Evolutionary conservation across 1,139 yeast genomes (phyloP), one percentile per base, ranked within the genome.

Genomic region (Waltiozyma sp.): DNA sequence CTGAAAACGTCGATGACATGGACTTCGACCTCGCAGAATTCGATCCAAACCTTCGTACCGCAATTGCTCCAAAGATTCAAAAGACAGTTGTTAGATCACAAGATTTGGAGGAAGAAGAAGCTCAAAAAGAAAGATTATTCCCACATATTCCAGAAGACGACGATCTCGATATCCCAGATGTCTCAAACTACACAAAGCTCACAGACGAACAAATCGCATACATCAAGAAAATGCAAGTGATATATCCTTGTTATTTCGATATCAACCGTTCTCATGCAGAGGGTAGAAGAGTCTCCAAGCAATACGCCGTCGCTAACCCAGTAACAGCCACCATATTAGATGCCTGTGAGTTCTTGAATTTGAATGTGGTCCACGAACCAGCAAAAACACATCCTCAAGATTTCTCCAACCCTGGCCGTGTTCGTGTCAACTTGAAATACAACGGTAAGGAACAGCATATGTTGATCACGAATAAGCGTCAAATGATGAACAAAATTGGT

Each of bases 331-430:
- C 85, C 3, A 72, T 91, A 28, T 73, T 84, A 31, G 94, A 86
- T 44, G 83, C 73, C 0, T 70, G 83, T 26, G 57, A 62, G 19
- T 38, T 51, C 10, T 39, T 65, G 24, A 60, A 60, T 19, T 47
- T 64, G 37, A 69, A 67, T 2, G 60, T 62, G 38, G 68, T 80
- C 43, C 69, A 78, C 49, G 91, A 84, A 62, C 78, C 91, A 49
- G 87, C 83, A 49, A 91, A 88, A 64, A 65, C 83, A 3, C 98
- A 91, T 63, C 98, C 98, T 11, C 95, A 88, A 60, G 98, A 91
- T 64, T 91, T 84, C 73, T 95, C 97, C 48, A 91, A 91, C 59
- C 94, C 96, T 2, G 98, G 98, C 14, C 73, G 97, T 54, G 91
- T 91, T 35, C 74, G 95, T 53, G 84, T 88, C 19, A 65, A 77